phyloP scores from a whole-genome alignment of 192 early-diverging fungal genomes.

The Coemansia sp. region DNA sequence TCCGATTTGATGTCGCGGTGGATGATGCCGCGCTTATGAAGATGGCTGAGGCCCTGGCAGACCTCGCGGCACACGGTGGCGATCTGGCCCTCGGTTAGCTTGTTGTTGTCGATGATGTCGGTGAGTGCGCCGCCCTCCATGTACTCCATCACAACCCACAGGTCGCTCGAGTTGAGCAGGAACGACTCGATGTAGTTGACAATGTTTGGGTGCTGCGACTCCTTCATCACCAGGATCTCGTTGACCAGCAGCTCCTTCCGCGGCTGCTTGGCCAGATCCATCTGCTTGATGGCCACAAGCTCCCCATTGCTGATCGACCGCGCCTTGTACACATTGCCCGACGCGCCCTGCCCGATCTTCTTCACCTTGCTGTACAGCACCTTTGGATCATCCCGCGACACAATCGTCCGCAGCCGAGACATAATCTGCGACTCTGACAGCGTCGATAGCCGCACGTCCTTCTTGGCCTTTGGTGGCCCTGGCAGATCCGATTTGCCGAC shows the following conservation, averaged over 20 bases:
- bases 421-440: constrained; percentile 94
- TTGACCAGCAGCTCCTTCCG: constrained; percentile 90
- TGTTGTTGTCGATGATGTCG: constrained; percentile 94
- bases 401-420: constrained; percentile 86
- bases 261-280: constrained; percentile 84
- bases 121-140: constrained; percentile 99
- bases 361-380: constrained; percentile 89
- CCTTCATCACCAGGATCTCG: constrained; percentile 93
- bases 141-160: constrained; percentile 99
- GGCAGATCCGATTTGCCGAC: constrained; percentile 47
- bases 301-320: constrained; percentile 67
- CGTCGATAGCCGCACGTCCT: constrained; percentile 81
- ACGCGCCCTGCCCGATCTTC: constrained; percentile 97
- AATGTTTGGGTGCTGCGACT: constrained; percentile 92
- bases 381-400: constrained; percentile 89
- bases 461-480: constrained; percentile 59
- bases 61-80: constrained; percentile 88
- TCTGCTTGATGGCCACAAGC: constrained; percentile 92
- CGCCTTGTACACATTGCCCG: constrained; percentile 97
- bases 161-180: constrained; percentile 75
- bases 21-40: constrained; percentile 83
- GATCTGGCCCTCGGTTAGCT: constrained; percentile 91
- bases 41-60: constrained; percentile 74
- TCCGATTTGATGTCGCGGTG: constrained; percentile 91
- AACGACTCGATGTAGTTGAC: constrained; percentile 96